Conservation (phyloP, 176 grass and related monocot genomes). For the barley (Hordeum vulgare) region DNA sequence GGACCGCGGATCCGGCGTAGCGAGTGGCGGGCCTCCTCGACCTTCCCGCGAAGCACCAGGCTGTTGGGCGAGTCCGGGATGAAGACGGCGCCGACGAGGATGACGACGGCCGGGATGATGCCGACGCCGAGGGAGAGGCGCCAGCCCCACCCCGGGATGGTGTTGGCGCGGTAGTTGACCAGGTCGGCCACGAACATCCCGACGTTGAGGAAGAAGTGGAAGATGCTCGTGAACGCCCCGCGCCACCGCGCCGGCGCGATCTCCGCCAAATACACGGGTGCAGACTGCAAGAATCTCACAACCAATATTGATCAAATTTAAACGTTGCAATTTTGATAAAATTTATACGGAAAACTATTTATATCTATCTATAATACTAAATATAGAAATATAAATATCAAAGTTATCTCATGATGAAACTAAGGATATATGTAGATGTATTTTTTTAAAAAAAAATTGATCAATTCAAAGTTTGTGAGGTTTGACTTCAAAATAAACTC, state of each 20-base stretch:
- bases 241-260: conserved; percentile 41
- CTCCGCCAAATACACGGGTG: conserved; percentile 45
- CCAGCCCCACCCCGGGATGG: conserved; percentile 33
- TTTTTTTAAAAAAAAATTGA: too few relatives aligned
- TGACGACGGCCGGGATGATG: conserved; percentile 19
- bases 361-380: too few relatives aligned
- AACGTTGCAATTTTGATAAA: too few relatives aligned
- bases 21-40: conserved; percentile 13
- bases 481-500: too few relatives aligned
- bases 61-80: conserved; percentile 47
- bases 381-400: too few relatives aligned
- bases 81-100: conserved; percentile 16
- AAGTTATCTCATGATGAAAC: too few relatives aligned
- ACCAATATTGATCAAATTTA: neutral
- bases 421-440: too few relatives aligned
- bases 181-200: conserved; percentile 37
- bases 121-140: conserved; percentile 37
- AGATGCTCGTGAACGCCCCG: conserved; percentile 43
- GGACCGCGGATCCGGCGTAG: conserved; percentile 32
- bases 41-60: conserved; percentile 27
- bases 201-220: conserved; percentile 35
- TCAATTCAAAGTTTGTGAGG: neutral
- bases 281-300: neutral
- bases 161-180: conserved; percentile 45
- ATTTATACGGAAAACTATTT: too few relatives aligned